Conservation (phyloP, 495 filamentous ascomycete species). For the Aspergillus coremiiformis region DNA sequence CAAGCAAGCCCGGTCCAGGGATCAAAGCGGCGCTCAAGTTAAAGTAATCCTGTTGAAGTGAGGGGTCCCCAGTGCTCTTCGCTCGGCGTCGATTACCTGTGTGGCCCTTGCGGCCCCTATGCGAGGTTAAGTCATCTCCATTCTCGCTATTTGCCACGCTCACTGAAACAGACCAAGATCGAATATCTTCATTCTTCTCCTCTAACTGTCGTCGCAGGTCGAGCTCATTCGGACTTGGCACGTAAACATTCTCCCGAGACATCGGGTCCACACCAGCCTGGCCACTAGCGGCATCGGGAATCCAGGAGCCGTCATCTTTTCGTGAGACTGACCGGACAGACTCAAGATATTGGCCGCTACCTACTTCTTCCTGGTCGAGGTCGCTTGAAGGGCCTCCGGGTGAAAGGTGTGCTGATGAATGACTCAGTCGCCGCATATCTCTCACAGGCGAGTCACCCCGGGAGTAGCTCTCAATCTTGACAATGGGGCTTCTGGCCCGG, state of each 20-base stretch:
- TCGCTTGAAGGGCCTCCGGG: constrained; percentile 26
- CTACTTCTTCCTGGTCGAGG: constrained; percentile 22
- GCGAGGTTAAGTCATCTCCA: constrained; percentile 23
- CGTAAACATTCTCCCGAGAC: constrained; percentile 30
- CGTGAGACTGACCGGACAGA: constrained; percentile 18
- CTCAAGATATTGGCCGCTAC: constrained; percentile 6
- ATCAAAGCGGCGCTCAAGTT: constrained; percentile 22
- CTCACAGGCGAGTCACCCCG: constrained; percentile 45
- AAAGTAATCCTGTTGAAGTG: constrained; percentile 38
- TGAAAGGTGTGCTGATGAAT: constrained; percentile 36
- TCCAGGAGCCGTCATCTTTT: constrained; percentile 28
- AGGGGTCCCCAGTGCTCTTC: constrained; percentile 41
- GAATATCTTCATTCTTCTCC: constrained; percentile 41
- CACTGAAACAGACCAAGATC: constrained; percentile 36
- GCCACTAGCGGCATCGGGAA: constrained; percentile 22
- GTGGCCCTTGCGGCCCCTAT: constrained; percentile 15
- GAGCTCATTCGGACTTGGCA: constrained; percentile 41
- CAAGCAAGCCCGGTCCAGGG: constrained; percentile 41
- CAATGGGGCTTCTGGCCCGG: constrained; percentile 38
- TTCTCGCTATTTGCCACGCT: constrained; percentile 37
- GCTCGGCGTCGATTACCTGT: constrained; percentile 31
- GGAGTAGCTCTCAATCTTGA: constrained; percentile 38
- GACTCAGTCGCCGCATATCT: constrained; percentile 24
- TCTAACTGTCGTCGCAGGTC: constrained; percentile 31
- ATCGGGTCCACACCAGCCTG: constrained; percentile 36